Evolutionary conservation across 2,329 filamentous ascomycete species (phyloP).

Genomic region (Neofusicoccum sp.): DNA sequence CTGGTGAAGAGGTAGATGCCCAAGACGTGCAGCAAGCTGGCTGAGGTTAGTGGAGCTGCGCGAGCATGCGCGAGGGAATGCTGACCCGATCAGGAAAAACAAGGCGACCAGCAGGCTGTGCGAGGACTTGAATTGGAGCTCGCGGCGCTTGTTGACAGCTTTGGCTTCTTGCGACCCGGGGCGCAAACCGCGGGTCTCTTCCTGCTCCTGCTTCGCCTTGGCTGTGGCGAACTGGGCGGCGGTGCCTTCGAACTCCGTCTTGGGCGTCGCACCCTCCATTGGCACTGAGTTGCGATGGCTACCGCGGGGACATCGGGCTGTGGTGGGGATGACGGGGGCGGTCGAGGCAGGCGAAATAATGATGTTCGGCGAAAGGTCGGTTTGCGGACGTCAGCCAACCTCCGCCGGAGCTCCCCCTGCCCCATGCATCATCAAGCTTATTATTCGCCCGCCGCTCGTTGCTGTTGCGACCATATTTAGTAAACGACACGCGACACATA

Average conservation of each 20-base stretch:
- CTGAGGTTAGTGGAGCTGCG: background rate
- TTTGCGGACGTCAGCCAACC: background rate
- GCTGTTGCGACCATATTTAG: background rate
- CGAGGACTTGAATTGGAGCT: conserved; percentile 56
- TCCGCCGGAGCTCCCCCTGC: conserved; percentile 1
- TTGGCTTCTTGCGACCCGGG: conserved; percentile 32
- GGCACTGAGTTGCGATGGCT: conserved; percentile 16
- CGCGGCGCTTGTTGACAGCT: conserved; percentile 43
- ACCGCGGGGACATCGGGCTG: conserved; percentile 4
- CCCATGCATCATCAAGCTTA: background rate
- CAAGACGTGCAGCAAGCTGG: conserved; percentile 69
- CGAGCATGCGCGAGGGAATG: background rate
- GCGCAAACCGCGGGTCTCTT: conserved; percentile 35
- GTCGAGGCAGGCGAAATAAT: conserved; percentile 8
- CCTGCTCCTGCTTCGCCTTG: conserved; percentile 37
- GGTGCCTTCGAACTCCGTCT: conserved; percentile 38
- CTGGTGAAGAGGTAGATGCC: conserved; percentile 92
- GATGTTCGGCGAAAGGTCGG: conserved; percentile 16
- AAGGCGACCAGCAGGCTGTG: conserved; percentile 62
- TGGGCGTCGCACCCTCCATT: conserved; percentile 42
- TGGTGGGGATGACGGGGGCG: background rate
- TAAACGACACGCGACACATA: background rate
- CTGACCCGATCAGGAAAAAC: conserved; percentile 67
- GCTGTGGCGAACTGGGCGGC: conserved; percentile 38
- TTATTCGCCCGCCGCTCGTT: conserved; percentile 8